Evolutionary conservation across 768 basidiomycete species (phyloP).

Genomic region (Mycena capillaripes): DNA sequence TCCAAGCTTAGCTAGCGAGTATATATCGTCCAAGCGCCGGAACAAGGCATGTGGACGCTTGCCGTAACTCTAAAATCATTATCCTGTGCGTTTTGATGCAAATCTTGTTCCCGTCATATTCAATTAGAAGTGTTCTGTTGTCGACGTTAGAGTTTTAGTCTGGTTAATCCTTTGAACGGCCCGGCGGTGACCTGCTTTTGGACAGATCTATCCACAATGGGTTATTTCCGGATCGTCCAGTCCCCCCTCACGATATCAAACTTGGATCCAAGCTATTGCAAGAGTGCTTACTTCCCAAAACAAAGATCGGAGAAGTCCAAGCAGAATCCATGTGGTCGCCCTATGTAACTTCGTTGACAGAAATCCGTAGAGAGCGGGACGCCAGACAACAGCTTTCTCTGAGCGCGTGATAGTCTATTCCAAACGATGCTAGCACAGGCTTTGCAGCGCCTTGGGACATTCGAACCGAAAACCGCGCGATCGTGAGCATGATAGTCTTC

Average conservation of each 20-base stretch:
- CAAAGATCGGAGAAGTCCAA: constrained; percentile 17
- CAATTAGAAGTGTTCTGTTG: constrained; percentile 3
- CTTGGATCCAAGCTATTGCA: neutral
- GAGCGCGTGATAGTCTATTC: constrained; percentile 34
- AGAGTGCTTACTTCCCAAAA: constrained; percentile 8
- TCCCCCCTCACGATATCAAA: neutral
- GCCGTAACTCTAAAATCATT: constrained; percentile 28
- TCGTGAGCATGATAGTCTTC: constrained; percentile 16
- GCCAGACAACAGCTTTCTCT: constrained; percentile 21
- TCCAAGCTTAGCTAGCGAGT: constrained; percentile 32
- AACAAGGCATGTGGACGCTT: constrained; percentile 26
- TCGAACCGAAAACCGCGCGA: constrained; percentile 33
- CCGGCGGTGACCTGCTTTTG: constrained; percentile 8
- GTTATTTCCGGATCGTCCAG: constrained; percentile 13
- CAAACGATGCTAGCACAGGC: constrained; percentile 30
- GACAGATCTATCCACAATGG: constrained; percentile 29
- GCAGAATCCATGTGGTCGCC: constrained; percentile 29
- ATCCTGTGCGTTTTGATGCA: constrained; percentile 22
- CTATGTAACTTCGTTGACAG: constrained; percentile 30
- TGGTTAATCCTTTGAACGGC: constrained; percentile 13
- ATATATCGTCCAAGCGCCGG: constrained; percentile 34
- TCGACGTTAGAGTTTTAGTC: constrained; percentile 21
- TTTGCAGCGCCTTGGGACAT: constrained; percentile 32
- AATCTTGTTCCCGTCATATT: constrained; percentile 16
- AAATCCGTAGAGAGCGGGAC: constrained; percentile 31